phyloP scores from a whole-genome alignment of 768 basidiomycete species.

The Lactarius trivialis region DNA sequence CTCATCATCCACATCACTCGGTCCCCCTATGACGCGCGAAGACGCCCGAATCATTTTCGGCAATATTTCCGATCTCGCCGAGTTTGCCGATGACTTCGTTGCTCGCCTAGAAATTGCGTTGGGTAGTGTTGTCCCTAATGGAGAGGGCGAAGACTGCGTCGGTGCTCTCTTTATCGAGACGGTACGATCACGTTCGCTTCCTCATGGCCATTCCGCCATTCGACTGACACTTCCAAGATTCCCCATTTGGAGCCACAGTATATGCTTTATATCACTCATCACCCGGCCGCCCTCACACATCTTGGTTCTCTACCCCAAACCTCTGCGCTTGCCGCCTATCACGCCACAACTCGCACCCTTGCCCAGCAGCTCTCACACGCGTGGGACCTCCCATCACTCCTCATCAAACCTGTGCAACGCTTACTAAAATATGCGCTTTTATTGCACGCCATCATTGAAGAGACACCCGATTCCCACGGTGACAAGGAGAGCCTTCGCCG shows the following conservation, averaged over 20 bases:
- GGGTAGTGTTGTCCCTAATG: conserved; percentile 53
- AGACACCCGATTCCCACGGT: conserved; percentile 60
- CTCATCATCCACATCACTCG: conserved; percentile 32
- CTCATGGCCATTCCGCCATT: conserved; percentile 2
- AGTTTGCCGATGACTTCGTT: conserved; percentile 61
- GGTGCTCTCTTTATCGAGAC: conserved; percentile 64
- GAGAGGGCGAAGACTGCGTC: conserved; percentile 62
- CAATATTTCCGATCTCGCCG: conserved; percentile 70
- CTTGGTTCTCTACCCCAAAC: conserved; percentile 47
- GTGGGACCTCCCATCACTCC: conserved; percentile 88
- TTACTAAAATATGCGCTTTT: conserved; percentile 91
- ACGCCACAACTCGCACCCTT: conserved; percentile 56
- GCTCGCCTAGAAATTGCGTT: conserved; percentile 60
- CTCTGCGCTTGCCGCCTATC: conserved; percentile 57
- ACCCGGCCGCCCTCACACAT: conserved; percentile 67
- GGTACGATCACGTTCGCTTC: conserved; percentile 35
- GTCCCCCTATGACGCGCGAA: conserved; percentile 62
- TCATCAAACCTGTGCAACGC: conserved; percentile 97
- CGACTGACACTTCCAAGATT: conserved; percentile 38
- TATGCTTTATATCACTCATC: conserved; percentile 74
- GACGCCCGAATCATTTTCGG: conserved; percentile 68
- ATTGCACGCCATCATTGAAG: conserved; percentile 66
- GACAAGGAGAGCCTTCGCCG: conserved; percentile 53
- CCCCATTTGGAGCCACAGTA: conserved; percentile 66
- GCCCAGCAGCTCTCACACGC: conserved; percentile 74